Percentiles rank a stretch among this genome's conserved stretches.
These are phyloP conservation scores for Gossypium australe DNA, from an alignment of 345 rosid genomes.

Conservation along the genomic window DNA sequence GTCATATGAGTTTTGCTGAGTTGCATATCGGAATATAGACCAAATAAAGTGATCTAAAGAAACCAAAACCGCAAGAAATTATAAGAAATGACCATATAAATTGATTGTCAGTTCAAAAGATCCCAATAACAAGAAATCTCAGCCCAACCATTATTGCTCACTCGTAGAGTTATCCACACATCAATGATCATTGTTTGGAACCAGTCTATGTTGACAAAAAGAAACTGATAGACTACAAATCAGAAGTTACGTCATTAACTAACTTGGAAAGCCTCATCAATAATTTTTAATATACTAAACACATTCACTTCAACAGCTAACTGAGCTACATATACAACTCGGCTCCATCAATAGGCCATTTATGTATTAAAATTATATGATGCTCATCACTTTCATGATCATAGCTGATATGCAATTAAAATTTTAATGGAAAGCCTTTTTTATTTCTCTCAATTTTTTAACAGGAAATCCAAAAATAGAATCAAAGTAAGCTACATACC, in stretches of 20 bases:
- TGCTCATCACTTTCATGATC: neutral
- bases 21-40: neutral
- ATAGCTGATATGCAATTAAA: neutral
- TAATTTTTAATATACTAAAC: neutral
- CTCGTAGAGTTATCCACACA: conserved; percentile 61
- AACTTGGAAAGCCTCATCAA: neutral
- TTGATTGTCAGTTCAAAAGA: conserved; percentile 48
- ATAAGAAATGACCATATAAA: conserved; percentile 8
- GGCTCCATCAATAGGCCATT: neutral
- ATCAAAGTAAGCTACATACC: conserved; percentile 42
- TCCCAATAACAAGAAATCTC: conserved; percentile 48
- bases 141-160: conserved; percentile 84
- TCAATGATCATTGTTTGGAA: neutral
- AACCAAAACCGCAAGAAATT: neutral
- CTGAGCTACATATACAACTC: neutral
- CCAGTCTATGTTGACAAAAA: neutral
- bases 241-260: neutral
- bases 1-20: conserved; percentile 12
- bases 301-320: neutral
- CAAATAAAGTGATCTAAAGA: neutral
- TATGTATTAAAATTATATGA: neutral
- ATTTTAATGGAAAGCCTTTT: neutral
- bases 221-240: neutral
- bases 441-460: neutral
- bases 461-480: neutral